Base-by-base conservation (phyloP, 202 grass and related monocot genomes). In the Zoysia matrella region DNA sequence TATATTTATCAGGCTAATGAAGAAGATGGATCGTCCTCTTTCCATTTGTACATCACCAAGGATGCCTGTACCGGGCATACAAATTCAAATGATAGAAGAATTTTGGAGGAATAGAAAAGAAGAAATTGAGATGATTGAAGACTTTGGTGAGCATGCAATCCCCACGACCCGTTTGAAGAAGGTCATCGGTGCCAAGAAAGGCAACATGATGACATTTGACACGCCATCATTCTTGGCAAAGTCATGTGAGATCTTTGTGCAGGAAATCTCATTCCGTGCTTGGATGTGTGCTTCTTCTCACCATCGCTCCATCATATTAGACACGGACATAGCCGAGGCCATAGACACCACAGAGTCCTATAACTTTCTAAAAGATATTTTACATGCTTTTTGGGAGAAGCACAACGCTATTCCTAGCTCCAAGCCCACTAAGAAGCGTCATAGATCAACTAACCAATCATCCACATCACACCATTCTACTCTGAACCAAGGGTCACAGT, bases 241-340 rank as follows among this genome's bases (percentile, higher is more conserved):
- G 68, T 55, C 30, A 52, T 81, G 79, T 60, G 68, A 81, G 68
- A 50, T 81, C 4, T 81, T 81, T 3, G 68, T 81, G 13, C 67
- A 81, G 15, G 68, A 81, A 42, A 30, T 81, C n/a, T 1, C 56
- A 50, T 22, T 81, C 6, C 56, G 14, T 16, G 46, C 55, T 5
- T 81, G 79, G 79, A 52, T 43, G 47, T 52, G 56, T 43, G 56
- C 79, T 2, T 1, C 43, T 16, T 52, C 68, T 15, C 55, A 72
- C 3, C 13, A 72, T 1, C 56, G 56, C 22, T 18, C 9, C 9
- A 63, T 52, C 79, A 63, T 81, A 51, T 2, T 72, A 43, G 79
- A 72, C 5, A 72, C 30, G 0, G 68, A 81, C 10, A 52, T 81
- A 5, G 56, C 9, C 2, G 68, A 72, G 45, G 67, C 36, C 13